Evolutionary conservation across 2,329 filamentous ascomycete genomes (phyloP), one percentile per base, ranked within the genome.

Genomic region (Pestalotiopsis fici): DNA sequence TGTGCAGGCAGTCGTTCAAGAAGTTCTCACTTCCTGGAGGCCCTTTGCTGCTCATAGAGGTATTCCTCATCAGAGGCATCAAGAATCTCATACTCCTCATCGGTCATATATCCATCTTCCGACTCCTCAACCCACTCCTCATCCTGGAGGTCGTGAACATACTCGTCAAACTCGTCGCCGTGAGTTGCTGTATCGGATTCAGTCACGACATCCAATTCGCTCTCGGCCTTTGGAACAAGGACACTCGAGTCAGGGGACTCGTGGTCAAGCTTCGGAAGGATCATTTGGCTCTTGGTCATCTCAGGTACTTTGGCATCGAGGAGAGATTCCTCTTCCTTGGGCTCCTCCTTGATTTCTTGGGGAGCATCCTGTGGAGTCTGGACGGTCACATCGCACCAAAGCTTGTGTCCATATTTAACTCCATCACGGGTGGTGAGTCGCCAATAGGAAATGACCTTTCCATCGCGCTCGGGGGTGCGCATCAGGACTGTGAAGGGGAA

Each of bases 71-170:
- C 95, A 68, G 93, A 97, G 56, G 94, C 95, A 82, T 98, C 94
- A 59, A 98, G 89, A 71, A 98, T 95, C 75, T 99, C 96, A 79
- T 98, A 99, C 82, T 99, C 96, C 79, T 98, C 96, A 71, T 99
- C 96, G 0, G 96, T 98, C 85, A 97, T 82, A 85, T 97, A 98
- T 13, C 91, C 93, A 68, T 92, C 89, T 13, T 90, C 88, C 1
- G 86, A 87, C n/a, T 88, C 85, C 47, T 83, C 83, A n/a, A 80
- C 81, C 84, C 87, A 89, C 59, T 91, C 90, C n/a, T 89, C 88
- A 43, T 83, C 84, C 65, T 86, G 83, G 39, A 35, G 31, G 31
- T 35, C 31, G 31, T 35, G 11, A 35, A 80, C 82, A 69, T 83
- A 85, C 61, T 87, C 85, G 70, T 86, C 85, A 59, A 84, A 84